Evolutionary conservation across 768 basidiomycete genomes (phyloP).

Genomic region (Auriculariales sp.): DNA sequence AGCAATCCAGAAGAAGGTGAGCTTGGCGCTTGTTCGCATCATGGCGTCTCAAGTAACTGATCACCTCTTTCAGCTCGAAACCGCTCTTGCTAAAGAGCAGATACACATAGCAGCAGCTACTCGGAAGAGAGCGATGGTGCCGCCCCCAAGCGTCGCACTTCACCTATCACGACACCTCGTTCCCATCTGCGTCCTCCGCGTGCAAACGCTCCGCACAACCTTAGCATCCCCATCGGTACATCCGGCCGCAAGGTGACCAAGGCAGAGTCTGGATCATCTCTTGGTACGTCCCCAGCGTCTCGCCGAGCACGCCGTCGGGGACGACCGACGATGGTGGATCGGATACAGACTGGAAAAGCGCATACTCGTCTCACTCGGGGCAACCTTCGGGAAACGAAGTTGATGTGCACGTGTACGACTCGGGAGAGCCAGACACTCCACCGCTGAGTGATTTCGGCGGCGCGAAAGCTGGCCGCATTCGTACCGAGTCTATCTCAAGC

Average conservation of each 20-base stretch:
- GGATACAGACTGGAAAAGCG: constrained; percentile 79
- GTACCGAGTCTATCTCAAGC: neutral
- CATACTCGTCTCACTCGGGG: constrained; percentile 63
- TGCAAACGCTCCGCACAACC: constrained; percentile 14
- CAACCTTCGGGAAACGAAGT: constrained; percentile 42
- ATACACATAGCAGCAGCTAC: neutral
- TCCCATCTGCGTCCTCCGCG: constrained; percentile 4
- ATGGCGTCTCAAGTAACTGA: neutral
- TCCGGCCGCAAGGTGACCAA: constrained; percentile 17
- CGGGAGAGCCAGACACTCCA: constrained; percentile 11
- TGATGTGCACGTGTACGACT: constrained; percentile 9
- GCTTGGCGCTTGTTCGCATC: constrained; percentile 10
- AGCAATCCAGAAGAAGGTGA: constrained; percentile 82
- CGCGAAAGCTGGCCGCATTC: constrained; percentile 17
- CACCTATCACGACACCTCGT: constrained; percentile 9
- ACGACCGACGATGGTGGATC: constrained; percentile 51
- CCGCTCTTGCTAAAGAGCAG: constrained; percentile 48
- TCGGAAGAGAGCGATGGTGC: constrained; percentile 12
- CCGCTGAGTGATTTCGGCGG: constrained; percentile 11
- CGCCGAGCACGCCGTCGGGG: constrained; percentile 12
- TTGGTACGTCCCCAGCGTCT: constrained; percentile 14
- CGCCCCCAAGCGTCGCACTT: constrained; percentile 24
- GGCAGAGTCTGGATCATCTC: constrained; percentile 20
- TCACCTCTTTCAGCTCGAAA: constrained; percentile 43
- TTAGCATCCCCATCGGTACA: constrained; percentile 12